Evolutionary conservation across 1,284 basidiomycete species (phyloP).

Genomic region (Singerocomus inundabilis): DNA sequence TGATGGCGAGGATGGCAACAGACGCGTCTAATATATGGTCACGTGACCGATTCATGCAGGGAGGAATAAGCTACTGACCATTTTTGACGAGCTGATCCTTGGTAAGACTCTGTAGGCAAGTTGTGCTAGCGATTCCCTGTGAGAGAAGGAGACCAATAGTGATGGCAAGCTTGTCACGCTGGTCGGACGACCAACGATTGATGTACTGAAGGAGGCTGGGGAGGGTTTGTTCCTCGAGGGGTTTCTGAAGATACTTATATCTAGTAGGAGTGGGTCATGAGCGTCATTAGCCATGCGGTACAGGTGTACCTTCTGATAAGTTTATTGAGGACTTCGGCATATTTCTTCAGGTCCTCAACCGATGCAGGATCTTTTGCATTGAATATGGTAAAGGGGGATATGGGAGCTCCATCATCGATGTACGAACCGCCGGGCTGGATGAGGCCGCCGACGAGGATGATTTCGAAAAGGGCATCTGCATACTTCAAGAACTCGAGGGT

Average conservation of each 20-base stretch:
- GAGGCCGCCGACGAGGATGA: conserved; percentile 90
- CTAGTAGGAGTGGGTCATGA: conserved; percentile 39
- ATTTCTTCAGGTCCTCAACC: conserved; percentile 85
- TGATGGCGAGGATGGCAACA: conserved; percentile 71
- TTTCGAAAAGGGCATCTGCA: conserved; percentile 93
- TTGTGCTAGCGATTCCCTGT: conserved; percentile 75
- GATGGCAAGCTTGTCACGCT: conserved; percentile 81
- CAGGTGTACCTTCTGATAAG: conserved; percentile 80
- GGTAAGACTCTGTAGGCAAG: conserved; percentile 78
- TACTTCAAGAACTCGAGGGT: conserved; percentile 95
- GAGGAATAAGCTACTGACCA: conserved; percentile 43
- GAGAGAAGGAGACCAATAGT: conserved; percentile 81
- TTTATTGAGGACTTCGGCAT: conserved; percentile 92
- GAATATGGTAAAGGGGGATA: conserved; percentile 82
- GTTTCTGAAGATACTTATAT: conserved; percentile 98
- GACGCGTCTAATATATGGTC: conserved; percentile 58
- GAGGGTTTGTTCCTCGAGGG: conserved; percentile 84
- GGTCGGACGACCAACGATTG: conserved; percentile 73
- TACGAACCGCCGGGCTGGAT: conserved; percentile 94
- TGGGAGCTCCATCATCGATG: conserved; percentile 81
- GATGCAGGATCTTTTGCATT: conserved; percentile 76
- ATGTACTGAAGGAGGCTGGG: conserved; percentile 88
- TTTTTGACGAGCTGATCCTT: conserved; percentile 97
- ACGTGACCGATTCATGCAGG: conserved; percentile 2
- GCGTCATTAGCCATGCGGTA: not conserved